A percentile compares a stretch with the other conserved stretches of the same genome.
Evolutionary conservation across 148 eudicot genomes (phyloP).

Genomic region (Arbutus unedo): DNA sequence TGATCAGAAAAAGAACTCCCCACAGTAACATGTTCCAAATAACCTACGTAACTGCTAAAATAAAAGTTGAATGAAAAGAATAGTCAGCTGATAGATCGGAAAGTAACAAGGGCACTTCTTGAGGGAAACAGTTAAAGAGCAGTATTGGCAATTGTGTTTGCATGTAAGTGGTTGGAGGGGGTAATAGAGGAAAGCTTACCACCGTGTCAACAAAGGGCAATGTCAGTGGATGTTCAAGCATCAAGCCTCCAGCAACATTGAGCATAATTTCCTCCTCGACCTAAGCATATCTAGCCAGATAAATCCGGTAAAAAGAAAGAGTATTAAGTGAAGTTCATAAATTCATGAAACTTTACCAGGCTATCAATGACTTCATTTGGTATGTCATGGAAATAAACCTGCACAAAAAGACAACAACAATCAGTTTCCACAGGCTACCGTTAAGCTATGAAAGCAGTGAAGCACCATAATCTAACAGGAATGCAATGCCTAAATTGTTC

Average conservation of each 20-base stretch:
- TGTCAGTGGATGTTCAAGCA: conserved; percentile 57
- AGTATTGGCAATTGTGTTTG: neutral
- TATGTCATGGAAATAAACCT: conserved; percentile 57
- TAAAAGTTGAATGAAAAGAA: neutral
- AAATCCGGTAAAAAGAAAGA: neutral
- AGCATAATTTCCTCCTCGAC: conserved; percentile 47
- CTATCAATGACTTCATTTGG: conserved; percentile 47
- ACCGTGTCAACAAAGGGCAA: conserved; percentile 50
- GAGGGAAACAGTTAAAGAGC: neutral
- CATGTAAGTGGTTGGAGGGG: neutral
- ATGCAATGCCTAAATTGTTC: neutral
- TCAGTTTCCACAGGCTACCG: conserved; percentile 5
- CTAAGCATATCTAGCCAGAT: conserved; percentile 16
- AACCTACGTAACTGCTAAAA: neutral
- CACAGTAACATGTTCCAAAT: neutral
- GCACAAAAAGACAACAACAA: conserved; percentile 14
- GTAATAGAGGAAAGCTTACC: conserved; percentile 41
- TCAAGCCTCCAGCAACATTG: conserved; percentile 61
- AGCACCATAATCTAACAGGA: neutral
- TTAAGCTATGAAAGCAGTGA: neutral
- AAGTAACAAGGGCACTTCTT: neutral
- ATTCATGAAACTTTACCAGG: conserved; percentile 33
- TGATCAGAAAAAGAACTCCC: neutral
- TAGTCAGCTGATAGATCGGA: neutral
- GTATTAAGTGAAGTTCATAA: neutral